phyloP scores from a whole-genome alignment of 2,329 filamentous ascomycete species.

The Dactylellina leptospora region DNA sequence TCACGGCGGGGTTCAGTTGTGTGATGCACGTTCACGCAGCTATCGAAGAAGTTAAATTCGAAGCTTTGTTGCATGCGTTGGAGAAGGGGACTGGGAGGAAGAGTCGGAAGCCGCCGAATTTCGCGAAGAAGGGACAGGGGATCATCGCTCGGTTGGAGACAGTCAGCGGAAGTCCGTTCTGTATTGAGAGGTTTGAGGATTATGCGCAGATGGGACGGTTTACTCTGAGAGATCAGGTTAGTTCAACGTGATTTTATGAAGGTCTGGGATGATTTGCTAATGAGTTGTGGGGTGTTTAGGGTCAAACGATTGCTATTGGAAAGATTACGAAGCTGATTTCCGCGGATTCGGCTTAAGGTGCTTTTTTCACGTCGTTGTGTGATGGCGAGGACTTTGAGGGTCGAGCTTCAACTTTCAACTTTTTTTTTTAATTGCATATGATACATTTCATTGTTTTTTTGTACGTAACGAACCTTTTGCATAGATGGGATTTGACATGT shows the following conservation, averaged over 20 bases:
- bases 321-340: slow-evolving; percentile 91
- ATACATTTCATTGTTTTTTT: neutral
- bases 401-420: neutral
- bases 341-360: slow-evolving; percentile 39
- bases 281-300: slow-evolving; percentile 65
- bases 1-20: slow-evolving; percentile 95
- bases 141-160: slow-evolving; percentile 94
- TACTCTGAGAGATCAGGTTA: slow-evolving; percentile 85
- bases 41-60: slow-evolving; percentile 96
- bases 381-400: neutral
- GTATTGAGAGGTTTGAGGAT: slow-evolving; percentile 93
- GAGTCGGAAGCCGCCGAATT: slow-evolving; percentile 91
- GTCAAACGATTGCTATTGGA: slow-evolving; percentile 98
- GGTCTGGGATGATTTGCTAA: slow-evolving; percentile 54
- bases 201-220: slow-evolving; percentile 94
- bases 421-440: slow-evolving; percentile 20
- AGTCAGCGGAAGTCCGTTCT: slow-evolving; percentile 83
- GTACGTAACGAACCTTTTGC: slow-evolving; percentile 32
- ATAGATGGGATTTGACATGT: slow-evolving; percentile 47
- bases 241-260: slow-evolving; percentile 57
- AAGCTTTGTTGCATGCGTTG: slow-evolving; percentile 85
- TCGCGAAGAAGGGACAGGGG: slow-evolving; percentile 81
- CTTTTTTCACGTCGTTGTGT: neutral
- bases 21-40: slow-evolving; percentile 97
- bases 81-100: slow-evolving; percentile 93